Percentiles rank a stretch among this genome's conserved stretches.
phyloP scores from a whole-genome alignment of 2,329 filamentous ascomycete genomes.

The Biscogniauxia marginata region DNA sequence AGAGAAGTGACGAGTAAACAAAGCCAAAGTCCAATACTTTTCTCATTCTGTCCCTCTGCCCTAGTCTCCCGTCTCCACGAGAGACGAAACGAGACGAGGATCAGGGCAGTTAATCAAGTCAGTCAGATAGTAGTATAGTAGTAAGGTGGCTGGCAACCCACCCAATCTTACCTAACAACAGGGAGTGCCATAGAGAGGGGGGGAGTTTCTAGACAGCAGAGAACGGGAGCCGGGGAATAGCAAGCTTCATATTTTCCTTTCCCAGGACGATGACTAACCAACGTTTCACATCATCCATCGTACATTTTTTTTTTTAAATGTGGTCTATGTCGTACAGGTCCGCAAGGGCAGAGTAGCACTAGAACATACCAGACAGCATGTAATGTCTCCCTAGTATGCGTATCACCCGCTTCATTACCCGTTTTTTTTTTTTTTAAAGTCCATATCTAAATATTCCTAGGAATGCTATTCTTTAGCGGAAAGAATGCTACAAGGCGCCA shows the following conservation, averaged over 20 bases:
- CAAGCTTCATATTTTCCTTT: background rate
- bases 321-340: background rate
- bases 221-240: background rate
- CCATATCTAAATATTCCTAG: background rate
- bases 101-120: background rate
- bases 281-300: background rate
- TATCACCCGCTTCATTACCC: too few relatives aligned
- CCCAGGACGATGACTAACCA: background rate
- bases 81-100: background rate
- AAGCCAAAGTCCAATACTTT: constrained; percentile 11
- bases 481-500: constrained; percentile 5
- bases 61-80: constrained; percentile 13
- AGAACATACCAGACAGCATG: too few relatives aligned
- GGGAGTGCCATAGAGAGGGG: too few relatives aligned
- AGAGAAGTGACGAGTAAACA: constrained; percentile 20
- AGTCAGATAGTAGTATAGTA: background rate
- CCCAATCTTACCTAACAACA: background rate
- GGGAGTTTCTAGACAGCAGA: too few relatives aligned
- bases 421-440: too few relatives aligned
- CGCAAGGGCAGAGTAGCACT: too few relatives aligned
- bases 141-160: background rate
- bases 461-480: background rate
- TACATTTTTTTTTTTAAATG: too few relatives aligned
- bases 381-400: too few relatives aligned
- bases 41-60: constrained; percentile 4